Base-by-base conservation (phyloP, 495 filamentous ascomycete genomes). In the Aspergillus bridgeri region DNA sequence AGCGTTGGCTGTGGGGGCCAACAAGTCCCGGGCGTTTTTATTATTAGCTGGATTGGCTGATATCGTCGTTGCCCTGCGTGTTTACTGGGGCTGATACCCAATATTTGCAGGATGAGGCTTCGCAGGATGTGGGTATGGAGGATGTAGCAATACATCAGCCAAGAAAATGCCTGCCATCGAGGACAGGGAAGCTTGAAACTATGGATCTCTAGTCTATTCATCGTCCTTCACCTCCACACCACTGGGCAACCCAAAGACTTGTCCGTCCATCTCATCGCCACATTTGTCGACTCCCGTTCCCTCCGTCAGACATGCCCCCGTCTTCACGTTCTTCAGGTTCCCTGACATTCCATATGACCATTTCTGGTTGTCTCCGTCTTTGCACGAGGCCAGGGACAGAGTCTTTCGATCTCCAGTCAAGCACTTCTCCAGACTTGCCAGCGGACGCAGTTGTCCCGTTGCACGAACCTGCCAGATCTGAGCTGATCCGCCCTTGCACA, bases 221-320 rank as follows among this genome's bases (percentile, higher is more conserved):
- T 17, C 11, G 44, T 20, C 15, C 17, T 15, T 38, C 19, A 47
- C 44, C 6, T 19, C 17, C 15, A 69, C 59, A 45, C 68, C 70
- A 65, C 66, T 66, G 1, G 70, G 68, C 54, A 73, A 53, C 13
- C 66, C 68, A 59, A 73, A 67, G 22, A 73, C 70, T 54, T 73
- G 70, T 7, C 48, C 61, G 27, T 65, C 58, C 46, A 42, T 25
- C 38, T 60, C 59, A 33, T 60, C 48, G 27, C 61, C 52, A 61
- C 70, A 73, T 6, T 23, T 42, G 6, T 22, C 54, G 22, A 63
- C 11, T 13, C 43, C 44, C 1, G 17, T 57, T 5, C 52, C 50
- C 50, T 64, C 62, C 51, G 61, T 64, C 62, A 73, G 49, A 13
- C 70, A 73, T 6, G 38, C 51, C 0, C 65, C 62, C 2, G 50